Evolutionary conservation across 2,329 filamentous ascomycete species (phyloP), one percentile per base, ranked within the genome.

Genomic region (Massarina eburnea): DNA sequence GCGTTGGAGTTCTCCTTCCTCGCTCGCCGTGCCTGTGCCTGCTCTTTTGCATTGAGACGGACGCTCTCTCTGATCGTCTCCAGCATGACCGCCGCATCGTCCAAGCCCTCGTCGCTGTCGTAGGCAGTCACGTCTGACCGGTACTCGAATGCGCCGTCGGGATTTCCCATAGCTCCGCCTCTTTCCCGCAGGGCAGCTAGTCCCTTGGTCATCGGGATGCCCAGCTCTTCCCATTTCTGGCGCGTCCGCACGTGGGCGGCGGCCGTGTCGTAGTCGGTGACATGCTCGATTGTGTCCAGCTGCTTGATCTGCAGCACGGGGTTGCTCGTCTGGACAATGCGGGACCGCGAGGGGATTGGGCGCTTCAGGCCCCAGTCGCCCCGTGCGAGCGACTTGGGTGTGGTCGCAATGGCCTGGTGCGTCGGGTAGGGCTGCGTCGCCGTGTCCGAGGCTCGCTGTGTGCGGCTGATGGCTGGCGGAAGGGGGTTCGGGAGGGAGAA

Each of bases 291-390:
- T 2, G 89, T 88, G 74, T 97, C 92, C 54, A 95, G 80, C 49
- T 86, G 80, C 60, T 83, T 84, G 57, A 97, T 74, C 54, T 89
- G 83, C 43, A 96, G 80, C 39, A 88, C 77, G 8, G 91, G 88
- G n/a, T 84, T 85, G 35, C 71, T 75, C 6, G 83, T 84, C 43
- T 82, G 82, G 17, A 83, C 81, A 4, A 89, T 91, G 8, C 47
- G 55, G 3, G 86, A 84, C 67, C 86, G 86, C 8, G 86, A 73
- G 1, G 92, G 92, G 5, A 97, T 76, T 1, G 90, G 79, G 44
- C 92, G 80, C 75, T 97, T 97, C 59, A 96, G 76, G 12, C 92
- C 92, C 91, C 92, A 97, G 64, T 97, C 92, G 27, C 92, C 92
- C 62, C 82, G 82, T 32, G 78, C 75, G 19, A 89, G 80, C 7